phyloP scores from a whole-genome alignment of 2,329 filamentous ascomycete species.

The Sporothrix pseudoabietina region DNA sequence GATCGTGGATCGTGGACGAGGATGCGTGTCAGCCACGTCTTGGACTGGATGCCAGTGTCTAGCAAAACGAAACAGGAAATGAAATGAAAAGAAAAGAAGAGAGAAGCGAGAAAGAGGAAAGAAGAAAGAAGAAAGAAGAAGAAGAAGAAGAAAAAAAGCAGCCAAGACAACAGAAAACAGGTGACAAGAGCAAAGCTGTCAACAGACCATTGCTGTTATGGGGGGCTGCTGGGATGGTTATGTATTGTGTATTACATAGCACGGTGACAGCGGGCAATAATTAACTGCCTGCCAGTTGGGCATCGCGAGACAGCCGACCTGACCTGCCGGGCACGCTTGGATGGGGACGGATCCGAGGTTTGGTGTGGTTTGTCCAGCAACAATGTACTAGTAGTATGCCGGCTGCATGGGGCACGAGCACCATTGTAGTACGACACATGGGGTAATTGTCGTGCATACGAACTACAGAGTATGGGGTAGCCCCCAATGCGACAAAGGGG shows the following conservation, averaged over 20 bases:
- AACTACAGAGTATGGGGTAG: background rate
- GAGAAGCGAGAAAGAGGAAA: too few relatives aligned
- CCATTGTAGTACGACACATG: constrained; percentile 2
- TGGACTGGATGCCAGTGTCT: background rate
- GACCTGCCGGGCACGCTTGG: background rate
- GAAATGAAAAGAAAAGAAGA: too few relatives aligned
- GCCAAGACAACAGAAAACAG: background rate
- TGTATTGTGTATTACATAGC: background rate
- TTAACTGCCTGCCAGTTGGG: background rate
- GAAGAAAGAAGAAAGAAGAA: too few relatives aligned
- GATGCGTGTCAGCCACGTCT: background rate
- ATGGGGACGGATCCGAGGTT: background rate
- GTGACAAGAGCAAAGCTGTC: background rate
- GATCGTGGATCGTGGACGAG: background rate
- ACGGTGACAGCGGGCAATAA: background rate
- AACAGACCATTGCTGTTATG: background rate
- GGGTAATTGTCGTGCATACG: background rate
- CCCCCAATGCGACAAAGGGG: background rate
- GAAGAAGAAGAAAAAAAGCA: background rate
- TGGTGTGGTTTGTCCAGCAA: background rate
- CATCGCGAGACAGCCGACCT: background rate
- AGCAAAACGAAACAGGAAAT: background rate
- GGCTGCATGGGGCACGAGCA: background rate
- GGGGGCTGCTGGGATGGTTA: background rate
- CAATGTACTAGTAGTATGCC: too few relatives aligned